Evolutionary conservation across 2,329 filamentous ascomycete species (phyloP), one percentile per base, ranked within the genome.

Genomic region (Phyllosticta ampelicida): DNA sequence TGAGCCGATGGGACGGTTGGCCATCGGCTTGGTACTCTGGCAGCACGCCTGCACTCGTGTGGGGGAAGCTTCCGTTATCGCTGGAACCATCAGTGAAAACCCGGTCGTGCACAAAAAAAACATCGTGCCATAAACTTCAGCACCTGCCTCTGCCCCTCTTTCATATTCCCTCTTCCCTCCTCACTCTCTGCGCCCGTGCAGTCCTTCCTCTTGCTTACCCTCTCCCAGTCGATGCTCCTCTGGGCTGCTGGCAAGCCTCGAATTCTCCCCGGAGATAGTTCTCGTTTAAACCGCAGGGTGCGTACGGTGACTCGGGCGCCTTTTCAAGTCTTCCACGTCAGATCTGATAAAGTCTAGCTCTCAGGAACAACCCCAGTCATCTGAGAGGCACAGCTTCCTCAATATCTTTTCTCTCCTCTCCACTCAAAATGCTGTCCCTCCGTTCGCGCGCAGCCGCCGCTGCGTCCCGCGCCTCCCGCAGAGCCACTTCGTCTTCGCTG

Each of bases 391-490:
- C 44, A 21, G 29, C 36, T 50, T 59, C 51, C 30, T 53, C 53
- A 19, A 53, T 18, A 52, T 26, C 36, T 51, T 54, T 13, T 28
- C 30, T 19, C 21, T 29, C 52, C 48, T 54, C 56, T 54, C 56
- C 48, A 51, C 56, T 48, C 60, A 53, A 36, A 53, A 63, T 63
- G 61, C 50, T 55, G 44, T 57, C 30, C 26, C 30, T 61, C 28
- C 59, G 61, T 52, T 54, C 53, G 13, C 56, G 58, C 19, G 58
- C 51, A 23, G 57, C 54, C 30, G 48, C 51, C 44, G 53, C 60
- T 29, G 60, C 60, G 23, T 52, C 57, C 48, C 61, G 62, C 29
- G 52, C 58, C 26, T 52, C 56, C 36, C 61, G 62, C 26, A 54
- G 52, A 51, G 60, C 44, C 44, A 48, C 50, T 19, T 50, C 62